Evolutionary conservation across 805 yeast genomes (phyloP), one percentile per base, ranked within the genome.

Genomic region (Phaffomyces opuntiae): DNA sequence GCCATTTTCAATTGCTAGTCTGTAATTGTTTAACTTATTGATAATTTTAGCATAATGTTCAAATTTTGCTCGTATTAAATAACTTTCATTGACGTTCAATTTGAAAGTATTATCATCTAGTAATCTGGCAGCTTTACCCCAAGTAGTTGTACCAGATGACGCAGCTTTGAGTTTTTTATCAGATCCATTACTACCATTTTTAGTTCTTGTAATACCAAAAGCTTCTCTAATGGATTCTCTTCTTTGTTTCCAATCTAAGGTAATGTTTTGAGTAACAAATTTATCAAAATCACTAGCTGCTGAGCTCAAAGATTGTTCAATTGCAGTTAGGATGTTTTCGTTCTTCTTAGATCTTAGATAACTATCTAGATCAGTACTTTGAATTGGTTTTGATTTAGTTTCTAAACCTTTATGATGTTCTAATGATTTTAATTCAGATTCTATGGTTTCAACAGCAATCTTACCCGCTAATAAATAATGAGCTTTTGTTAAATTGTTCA

Each of bases 381-480:
- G 57, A 25, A 52, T 42, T 29, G 56, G 55, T 24, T 50, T 50
- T 13, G 54, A 41, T 52, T 59, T 50, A 11, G 64, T 53, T 43
- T 64, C 70, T 33, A 60, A 51, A 40, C 47, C 50, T 49, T 46
- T 60, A 51, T 43, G 60, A 47, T 48, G 51, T 38, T 67, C 75
- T 62, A 63, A 66, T 48, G 55, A 52, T 36, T 67, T 64, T 47
- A 83, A 64, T 41, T 80, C 82, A 31, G 65, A 66, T 52, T 86
- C 89, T 36, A 90, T 80, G 47, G 87, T 93, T 55, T 87, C 96
- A 42, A 91, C 82, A 37, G 87, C 76, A 1, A 97, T 97, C 57
- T 91, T 83, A 1, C 90, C 86, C 7, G 96, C 96, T 38, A 91
- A 69, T 36, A 93, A 68, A 62, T 93, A 93, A 60, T 93, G 98